Evolutionary conservation across 2,329 filamentous ascomycete genomes (phyloP).

Genomic region (Beauveria brongniartii): DNA sequence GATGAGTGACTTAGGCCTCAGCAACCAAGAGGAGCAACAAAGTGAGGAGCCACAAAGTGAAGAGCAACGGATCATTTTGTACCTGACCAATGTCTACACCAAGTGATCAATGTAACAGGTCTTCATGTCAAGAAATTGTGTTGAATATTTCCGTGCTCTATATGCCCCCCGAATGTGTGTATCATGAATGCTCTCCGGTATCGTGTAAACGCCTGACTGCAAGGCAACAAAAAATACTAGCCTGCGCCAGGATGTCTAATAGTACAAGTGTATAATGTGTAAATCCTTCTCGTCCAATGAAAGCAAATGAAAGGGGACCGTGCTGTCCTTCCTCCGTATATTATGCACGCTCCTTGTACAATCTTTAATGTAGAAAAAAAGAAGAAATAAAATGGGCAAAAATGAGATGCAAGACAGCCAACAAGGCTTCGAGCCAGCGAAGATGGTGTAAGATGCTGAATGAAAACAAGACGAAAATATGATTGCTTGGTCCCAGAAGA

Average conservation of each 20-base stretch:
- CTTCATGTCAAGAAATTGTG: constrained; percentile 4
- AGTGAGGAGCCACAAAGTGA: background rate
- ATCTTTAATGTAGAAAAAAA: background rate
- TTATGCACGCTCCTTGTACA: constrained; percentile 12
- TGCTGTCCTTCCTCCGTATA: background rate
- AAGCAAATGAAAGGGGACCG: background rate
- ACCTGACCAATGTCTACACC: constrained; percentile 10
- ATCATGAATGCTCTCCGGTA: constrained; percentile 9
- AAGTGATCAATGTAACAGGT: constrained; percentile 10
- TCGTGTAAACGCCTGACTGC: background rate
- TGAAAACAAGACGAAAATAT: background rate
- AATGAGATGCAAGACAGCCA: background rate
- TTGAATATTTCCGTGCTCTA: constrained; percentile 10
- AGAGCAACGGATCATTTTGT: background rate
- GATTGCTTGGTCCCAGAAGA: background rate
- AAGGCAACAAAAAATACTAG: background rate
- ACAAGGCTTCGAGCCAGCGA: constrained; percentile 17
- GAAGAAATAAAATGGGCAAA: background rate
- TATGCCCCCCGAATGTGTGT: constrained; percentile 6
- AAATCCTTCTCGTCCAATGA: constrained; percentile 3
- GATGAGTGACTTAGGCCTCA: background rate
- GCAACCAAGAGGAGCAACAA: background rate
- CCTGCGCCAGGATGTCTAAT: constrained; percentile 1
- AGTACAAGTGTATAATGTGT: constrained; percentile 11
- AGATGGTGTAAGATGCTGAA: constrained; percentile 8